Percentiles rank a stretch among this genome's conserved stretches.
Conservation (phyloP, 306 rosid genomes). For the Oxytropis ochrocephala region DNA sequence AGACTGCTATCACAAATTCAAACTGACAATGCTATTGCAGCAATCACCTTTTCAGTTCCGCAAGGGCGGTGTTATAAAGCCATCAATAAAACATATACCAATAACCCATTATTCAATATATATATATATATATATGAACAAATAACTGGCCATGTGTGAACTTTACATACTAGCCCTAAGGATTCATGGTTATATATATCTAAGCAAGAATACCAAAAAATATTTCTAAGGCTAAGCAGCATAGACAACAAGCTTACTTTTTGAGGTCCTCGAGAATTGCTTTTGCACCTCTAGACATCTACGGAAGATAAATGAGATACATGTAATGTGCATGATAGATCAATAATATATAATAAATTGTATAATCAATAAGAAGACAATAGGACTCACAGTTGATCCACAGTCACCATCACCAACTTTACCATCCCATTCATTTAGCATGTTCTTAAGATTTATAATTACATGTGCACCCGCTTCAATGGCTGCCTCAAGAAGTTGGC, state of each 20-base stretch:
- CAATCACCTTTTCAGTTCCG: slow-evolving; percentile 6
- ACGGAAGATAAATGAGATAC: slow-evolving; percentile 27
- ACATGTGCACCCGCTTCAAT: slow-evolving; percentile 86
- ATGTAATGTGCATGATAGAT: slow-evolving; percentile 13
- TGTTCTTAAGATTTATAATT: slow-evolving; percentile 46
- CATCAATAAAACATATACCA: not conserved
- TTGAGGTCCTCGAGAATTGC: slow-evolving; percentile 74
- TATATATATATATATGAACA: no score
- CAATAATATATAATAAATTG: not conserved
- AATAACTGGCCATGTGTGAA: not conserved
- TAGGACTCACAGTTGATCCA: slow-evolving; percentile 78
- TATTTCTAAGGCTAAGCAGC: slow-evolving; percentile 3
- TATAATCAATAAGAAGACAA: not conserved
- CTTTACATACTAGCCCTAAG: slow-evolving; percentile 1
- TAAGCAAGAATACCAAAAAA: slow-evolving; percentile 3
- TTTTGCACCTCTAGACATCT: slow-evolving; percentile 89
- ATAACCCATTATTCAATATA: slow-evolving; percentile 7
- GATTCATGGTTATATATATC: not conserved
- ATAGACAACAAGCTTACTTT: slow-evolving; percentile 42
- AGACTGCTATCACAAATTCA: slow-evolving; percentile 22
- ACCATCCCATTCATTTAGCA: slow-evolving; percentile 90
- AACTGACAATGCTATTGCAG: slow-evolving; percentile 3
- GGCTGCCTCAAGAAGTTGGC: slow-evolving; percentile 63
- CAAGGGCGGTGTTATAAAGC: not conserved
- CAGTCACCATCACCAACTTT: slow-evolving; percentile 98